Evolutionary conservation across 495 filamentous ascomycete genomes (phyloP).

Genomic region (Jackrogersella multiformis): DNA sequence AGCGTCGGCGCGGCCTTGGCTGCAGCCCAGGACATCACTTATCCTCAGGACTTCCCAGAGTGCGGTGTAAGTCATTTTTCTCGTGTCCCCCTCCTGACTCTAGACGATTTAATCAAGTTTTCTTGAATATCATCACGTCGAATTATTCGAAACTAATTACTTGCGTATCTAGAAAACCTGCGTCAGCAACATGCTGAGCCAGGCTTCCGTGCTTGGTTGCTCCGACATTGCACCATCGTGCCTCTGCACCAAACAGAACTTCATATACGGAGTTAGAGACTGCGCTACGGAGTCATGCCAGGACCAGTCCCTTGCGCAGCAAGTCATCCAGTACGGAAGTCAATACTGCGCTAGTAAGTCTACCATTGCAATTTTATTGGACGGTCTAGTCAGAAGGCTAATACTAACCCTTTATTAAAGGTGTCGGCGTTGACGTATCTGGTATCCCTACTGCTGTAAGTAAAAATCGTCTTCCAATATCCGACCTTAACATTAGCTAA

Average conservation of each 20-base stretch:
- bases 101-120: not conserved
- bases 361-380: not conserved
- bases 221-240: constrained; percentile 64
- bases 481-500: not conserved
- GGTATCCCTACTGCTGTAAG: constrained; percentile 41
- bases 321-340: constrained; percentile 49
- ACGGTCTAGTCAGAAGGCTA: not conserved
- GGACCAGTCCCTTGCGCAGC: constrained; percentile 39
- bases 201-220: constrained; percentile 71
- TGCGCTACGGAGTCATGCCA: constrained; percentile 76
- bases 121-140: too few relatives aligned
- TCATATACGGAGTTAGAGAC: constrained; percentile 79
- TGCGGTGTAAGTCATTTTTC: constrained; percentile 54
- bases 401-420: constrained; percentile 29
- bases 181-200: constrained; percentile 73
- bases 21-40: constrained; percentile 39
- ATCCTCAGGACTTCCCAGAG: constrained; percentile 43
- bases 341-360: constrained; percentile 47
- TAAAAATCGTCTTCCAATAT: not conserved
- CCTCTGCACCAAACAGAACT: constrained; percentile 75
- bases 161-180: constrained; percentile 74
- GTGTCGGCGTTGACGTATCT: constrained; percentile 34
- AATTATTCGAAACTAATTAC: too few relatives aligned
- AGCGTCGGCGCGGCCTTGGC: constrained; percentile 44
- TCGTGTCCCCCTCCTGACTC: not conserved